Base-by-base conservation (phyloP, 2,329 filamentous ascomycete species). In the Pseudogymnoascus sp. region DNA sequence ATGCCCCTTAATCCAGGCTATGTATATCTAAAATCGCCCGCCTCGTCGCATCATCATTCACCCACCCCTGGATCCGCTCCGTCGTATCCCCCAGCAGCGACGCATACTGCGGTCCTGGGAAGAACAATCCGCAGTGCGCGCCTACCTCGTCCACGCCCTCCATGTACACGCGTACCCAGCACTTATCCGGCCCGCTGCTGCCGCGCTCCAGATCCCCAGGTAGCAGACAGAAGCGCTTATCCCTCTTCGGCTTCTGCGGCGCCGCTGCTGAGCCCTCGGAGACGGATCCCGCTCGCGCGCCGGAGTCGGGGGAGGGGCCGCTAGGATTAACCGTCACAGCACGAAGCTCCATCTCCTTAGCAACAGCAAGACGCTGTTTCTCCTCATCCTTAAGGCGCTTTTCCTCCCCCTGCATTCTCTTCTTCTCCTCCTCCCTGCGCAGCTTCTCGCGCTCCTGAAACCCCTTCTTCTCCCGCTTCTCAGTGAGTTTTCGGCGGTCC, bases 91-190 rank as follows among this genome's bases (percentile, higher is more conserved):
- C 87, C n/a, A 93, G 86, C n/a, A 93, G 77, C 66, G 76, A 77
- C 69, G 92, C 89, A 71, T 95, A 93, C 63, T 90, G 87, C 65
- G 86, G 81, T 6, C 88, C 87, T 0, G 85, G 76, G 11, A 90
- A 84, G 76, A 96, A 96, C 61, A 96, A 77, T 0, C 89, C 88
- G 66, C 90, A 93, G 73, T 96, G 92, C 8, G 92, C 93, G 6
- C 85, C 87, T 0, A 96, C 89, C 74, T 96, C 90, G 71, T 96
- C 92, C 65, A 95, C 86, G 61, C 86, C 87, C 64, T 88, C 83
- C 89, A 97, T 95, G 70, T 86, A 87, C 2, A 96, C 83, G 50
- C 87, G 81, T 0, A 92, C 78, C 92, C 93, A 96, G 14, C 87
- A 84, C 4, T 82, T 77, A 72, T 96, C 91, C 46, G 80, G 77